These are phyloP conservation scores for Madurella fahalii DNA, from an alignment of 2,329 filamentous ascomycete genomes.

Conservation along the genomic window DNA sequence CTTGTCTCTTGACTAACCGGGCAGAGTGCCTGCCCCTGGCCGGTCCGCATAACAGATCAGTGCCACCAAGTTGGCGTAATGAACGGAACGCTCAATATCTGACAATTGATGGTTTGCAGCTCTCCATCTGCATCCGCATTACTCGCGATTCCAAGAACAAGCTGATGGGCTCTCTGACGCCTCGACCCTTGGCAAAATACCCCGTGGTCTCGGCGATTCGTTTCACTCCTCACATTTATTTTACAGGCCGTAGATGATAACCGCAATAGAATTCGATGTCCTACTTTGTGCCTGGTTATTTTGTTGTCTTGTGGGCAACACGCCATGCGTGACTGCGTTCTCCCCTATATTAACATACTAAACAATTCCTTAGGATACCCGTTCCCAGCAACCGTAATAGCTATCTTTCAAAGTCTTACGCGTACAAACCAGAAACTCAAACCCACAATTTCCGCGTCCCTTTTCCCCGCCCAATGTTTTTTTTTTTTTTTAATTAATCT, in stretches of 20 bases:
- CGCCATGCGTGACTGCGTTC: not conserved
- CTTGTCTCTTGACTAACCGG: not conserved
- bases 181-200: slow-evolving; percentile 32
- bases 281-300: not conserved
- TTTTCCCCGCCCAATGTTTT: not conserved
- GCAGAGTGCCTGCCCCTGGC: not conserved
- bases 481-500: slow-evolving; percentile 54
- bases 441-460: not conserved
- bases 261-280: slow-evolving; percentile 2
- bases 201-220: slow-evolving; percentile 54
- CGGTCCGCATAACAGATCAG: not conserved
- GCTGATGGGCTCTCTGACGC: slow-evolving; percentile 58
- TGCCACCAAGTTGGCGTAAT: slow-evolving; percentile 3
- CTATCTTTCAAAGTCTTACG: not conserved
- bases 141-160: slow-evolving; percentile 56
- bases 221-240: slow-evolving; percentile 57
- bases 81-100: slow-evolving; percentile 43
- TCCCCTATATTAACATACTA: not conserved
- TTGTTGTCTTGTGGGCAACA: not conserved
- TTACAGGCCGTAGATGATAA: not conserved
- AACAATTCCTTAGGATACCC: not conserved
- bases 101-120: slow-evolving; percentile 53
- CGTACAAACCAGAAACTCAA: too few relatives aligned
- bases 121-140: slow-evolving; percentile 50
- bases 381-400: not conserved